A percentile compares a stretch with the other conserved stretches of the same genome.
phyloP scores from a whole-genome alignment of 352 stramenopile genomes.

The Globisporangium mamillatum region DNA sequence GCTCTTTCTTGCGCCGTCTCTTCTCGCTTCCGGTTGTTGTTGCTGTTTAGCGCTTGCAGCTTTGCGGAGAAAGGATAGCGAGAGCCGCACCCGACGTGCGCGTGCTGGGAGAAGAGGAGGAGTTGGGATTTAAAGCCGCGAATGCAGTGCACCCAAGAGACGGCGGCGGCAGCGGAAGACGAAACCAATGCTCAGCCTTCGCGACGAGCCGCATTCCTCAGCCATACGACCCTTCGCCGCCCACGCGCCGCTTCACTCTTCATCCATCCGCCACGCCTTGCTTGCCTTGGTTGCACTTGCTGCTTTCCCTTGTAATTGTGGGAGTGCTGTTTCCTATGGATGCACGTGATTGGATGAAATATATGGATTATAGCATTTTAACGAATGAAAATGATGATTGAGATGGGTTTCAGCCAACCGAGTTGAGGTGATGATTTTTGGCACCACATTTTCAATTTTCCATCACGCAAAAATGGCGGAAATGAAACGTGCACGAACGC shows the following conservation, averaged over 20 bases:
- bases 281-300: constrained; percentile 1
- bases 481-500: constrained; percentile 1
- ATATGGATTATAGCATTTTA: neutral
- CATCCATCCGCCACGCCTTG: neutral
- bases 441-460: neutral
- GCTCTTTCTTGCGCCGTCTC: too few species aligned
- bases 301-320: neutral
- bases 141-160: constrained; percentile 7
- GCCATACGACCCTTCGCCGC: constrained; percentile 1
- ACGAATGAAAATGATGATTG: neutral
- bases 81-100: neutral
- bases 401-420: neutral
- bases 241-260: constrained; percentile 1
- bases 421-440: neutral
- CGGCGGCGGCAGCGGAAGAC: neutral
- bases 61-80: constrained; percentile 7
- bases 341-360: neutral
- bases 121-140: constrained; percentile 4
- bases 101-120: neutral
- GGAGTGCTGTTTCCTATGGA: neutral
- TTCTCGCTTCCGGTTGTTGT: neutral
- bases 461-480: neutral
- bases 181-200: constrained; percentile 5
- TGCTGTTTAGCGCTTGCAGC: neutral
- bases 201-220: constrained; percentile 1